phyloP scores from a whole-genome alignment of 768 basidiomycete species.

The Suillus luteus region DNA sequence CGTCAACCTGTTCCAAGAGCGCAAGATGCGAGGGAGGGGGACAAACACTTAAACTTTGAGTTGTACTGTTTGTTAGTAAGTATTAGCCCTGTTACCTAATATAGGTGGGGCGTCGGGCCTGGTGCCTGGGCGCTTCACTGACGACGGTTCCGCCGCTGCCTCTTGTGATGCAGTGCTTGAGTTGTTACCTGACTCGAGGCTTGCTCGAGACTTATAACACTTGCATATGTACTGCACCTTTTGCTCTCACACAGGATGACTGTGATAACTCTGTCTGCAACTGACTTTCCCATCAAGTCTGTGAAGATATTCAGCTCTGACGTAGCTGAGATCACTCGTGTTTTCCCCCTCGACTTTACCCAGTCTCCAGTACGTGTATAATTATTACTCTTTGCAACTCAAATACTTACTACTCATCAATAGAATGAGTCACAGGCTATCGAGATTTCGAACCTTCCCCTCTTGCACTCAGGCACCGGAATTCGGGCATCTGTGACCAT shows the following conservation, averaged over 20 bases:
- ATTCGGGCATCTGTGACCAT: constrained; percentile 20
- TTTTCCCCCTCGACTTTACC: constrained; percentile 21
- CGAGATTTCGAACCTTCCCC: constrained; percentile 21
- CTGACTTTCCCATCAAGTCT: constrained; percentile 19
- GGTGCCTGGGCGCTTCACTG: too few species aligned
- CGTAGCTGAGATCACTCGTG: constrained; percentile 22
- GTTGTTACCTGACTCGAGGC: background rate
- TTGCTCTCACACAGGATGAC: background rate
- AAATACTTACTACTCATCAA: background rate
- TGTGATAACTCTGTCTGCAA: constrained; percentile 7
- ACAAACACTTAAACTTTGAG: too few species aligned
- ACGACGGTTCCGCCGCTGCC: too few species aligned
- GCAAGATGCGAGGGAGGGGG: constrained; percentile 11
- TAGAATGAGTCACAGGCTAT: constrained; percentile 21
- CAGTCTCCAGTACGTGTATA: constrained; percentile 9
- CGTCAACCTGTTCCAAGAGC: constrained; percentile 41
- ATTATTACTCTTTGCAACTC: background rate
- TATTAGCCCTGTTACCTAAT: too few species aligned
- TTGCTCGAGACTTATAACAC: background rate
- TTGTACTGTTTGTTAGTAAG: too few species aligned
- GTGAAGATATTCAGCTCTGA: constrained; percentile 22
- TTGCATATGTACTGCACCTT: background rate
- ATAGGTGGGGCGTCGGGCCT: too few species aligned
- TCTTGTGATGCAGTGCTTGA: too few species aligned
- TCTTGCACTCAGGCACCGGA: background rate